A percentile compares a stretch with the other conserved stretches of the same genome.
These are phyloP conservation scores for Aaosphaeria arxii DNA, from an alignment of 2,329 filamentous ascomycete species.

Conservation along the genomic window DNA sequence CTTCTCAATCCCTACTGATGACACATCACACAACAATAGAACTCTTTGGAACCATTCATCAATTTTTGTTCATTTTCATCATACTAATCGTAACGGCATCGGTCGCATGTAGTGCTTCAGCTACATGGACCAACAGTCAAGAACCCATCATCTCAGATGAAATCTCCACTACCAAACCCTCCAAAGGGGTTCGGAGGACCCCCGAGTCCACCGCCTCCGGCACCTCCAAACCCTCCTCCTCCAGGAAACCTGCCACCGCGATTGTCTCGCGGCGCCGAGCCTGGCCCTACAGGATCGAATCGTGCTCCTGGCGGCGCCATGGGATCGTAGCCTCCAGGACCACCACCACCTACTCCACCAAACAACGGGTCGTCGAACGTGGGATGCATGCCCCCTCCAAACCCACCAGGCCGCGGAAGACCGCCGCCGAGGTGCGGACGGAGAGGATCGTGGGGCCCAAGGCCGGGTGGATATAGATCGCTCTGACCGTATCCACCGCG, in stretches of 20 bases:
- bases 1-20: too few species aligned
- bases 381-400: conserved; percentile 87
- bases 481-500: conserved; percentile 75
- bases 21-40: too few species aligned
- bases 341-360: conserved; percentile 53
- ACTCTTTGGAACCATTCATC: too few species aligned
- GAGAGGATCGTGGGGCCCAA: conserved; percentile 83
- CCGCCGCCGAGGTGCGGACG: conserved; percentile 64
- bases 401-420: conserved; percentile 55
- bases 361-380: conserved; percentile 92
- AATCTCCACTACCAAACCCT: conserved; percentile 59
- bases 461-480: conserved; percentile 81
- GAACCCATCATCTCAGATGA: conserved; percentile 38
- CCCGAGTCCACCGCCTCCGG: neutral
- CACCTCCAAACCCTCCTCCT: conserved; percentile 34
- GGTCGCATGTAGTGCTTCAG: too few species aligned
- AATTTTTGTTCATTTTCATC: too few species aligned
- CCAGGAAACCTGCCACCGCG: conserved; percentile 23
- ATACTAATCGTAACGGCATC: too few species aligned
- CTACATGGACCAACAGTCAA: too few species aligned
- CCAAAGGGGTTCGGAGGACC: conserved; percentile 58
- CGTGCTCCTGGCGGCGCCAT: conserved; percentile 83
- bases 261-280: conserved; percentile 42
- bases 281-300: conserved; percentile 74
- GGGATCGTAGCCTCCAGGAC: conserved; percentile 57